Evolutionary conservation across 345 rosid species (phyloP).

Genomic region (Arabis hirsuta): DNA sequence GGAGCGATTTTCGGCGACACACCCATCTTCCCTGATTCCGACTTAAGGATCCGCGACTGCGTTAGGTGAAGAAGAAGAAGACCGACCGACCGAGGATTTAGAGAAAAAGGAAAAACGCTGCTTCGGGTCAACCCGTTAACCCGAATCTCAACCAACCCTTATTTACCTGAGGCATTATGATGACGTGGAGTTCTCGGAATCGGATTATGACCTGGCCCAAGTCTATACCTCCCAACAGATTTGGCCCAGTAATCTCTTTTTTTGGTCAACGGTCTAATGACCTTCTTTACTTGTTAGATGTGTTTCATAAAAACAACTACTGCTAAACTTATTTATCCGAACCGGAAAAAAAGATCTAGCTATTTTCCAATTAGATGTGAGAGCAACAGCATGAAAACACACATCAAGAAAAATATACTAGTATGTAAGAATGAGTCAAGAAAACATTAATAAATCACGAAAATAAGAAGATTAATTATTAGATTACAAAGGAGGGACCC

Average conservation of each 20-base stretch:
- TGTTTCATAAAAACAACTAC: no score
- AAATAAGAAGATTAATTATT: not conserved
- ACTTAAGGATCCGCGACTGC: conserved; percentile 15
- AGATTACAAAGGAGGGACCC: conserved; percentile 2
- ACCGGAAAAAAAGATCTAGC: no score
- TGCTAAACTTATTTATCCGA: no score
- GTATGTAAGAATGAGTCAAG: not conserved
- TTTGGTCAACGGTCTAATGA: not conserved
- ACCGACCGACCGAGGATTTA: no score
- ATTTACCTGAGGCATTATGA: not conserved
- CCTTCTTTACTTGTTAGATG: not conserved
- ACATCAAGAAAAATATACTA: not conserved
- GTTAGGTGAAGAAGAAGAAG: conserved; percentile 6
- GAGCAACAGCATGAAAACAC: not conserved
- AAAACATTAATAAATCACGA: not conserved
- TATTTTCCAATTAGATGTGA: no score
- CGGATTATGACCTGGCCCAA: no score
- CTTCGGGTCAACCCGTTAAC: conserved; percentile 23
- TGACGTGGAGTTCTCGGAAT: not conserved
- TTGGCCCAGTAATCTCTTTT: not conserved
- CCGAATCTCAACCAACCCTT: conserved; percentile 12
- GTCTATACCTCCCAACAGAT: no score
- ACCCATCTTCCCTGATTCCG: conserved; percentile 51
- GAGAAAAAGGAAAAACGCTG: not conserved
- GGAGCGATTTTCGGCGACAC: conserved; percentile 80